phyloP scores from a whole-genome alignment of 2,329 filamentous ascomycete species.

The Juglanconis juglandina region DNA sequence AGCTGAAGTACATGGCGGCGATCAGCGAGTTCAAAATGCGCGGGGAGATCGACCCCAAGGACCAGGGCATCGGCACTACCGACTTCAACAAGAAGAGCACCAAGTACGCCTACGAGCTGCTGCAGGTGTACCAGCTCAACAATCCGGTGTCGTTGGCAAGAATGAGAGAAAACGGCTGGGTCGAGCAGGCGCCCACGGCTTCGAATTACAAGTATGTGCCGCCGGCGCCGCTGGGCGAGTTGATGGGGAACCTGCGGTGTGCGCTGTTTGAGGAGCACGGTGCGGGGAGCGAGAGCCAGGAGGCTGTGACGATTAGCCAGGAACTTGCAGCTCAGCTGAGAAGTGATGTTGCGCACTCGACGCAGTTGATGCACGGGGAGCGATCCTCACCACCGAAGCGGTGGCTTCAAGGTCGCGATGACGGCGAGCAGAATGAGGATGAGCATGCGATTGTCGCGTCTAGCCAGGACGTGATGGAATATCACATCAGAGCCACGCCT shows the following conservation, averaged over 20 bases:
- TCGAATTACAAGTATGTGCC: conserved; percentile 51
- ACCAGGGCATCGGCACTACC: conserved; percentile 44
- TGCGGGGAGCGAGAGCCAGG: conserved; percentile 21
- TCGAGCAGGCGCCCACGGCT: conserved; percentile 40
- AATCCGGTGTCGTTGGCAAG: conserved; percentile 51
- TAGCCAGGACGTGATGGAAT: not conserved
- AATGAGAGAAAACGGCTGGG: conserved; percentile 54
- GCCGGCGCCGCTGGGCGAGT: conserved; percentile 53
- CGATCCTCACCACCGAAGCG: conserved; percentile 2
- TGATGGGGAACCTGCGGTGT: conserved; percentile 56
- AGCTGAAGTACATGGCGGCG: conserved; percentile 58
- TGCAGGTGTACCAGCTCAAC: conserved; percentile 60
- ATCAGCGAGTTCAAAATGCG: conserved; percentile 45
- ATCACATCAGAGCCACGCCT: not conserved
- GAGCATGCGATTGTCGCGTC: not conserved
- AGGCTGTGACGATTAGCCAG: conserved; percentile 43
- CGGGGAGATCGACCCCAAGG: conserved; percentile 42
- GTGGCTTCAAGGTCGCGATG: not conserved
- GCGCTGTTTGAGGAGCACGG: conserved; percentile 41
- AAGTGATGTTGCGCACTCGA: conserved; percentile 37
- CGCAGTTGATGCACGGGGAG: conserved; percentile 18
- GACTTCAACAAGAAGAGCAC: conserved; percentile 46
- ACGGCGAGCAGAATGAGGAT: not conserved
- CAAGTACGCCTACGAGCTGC: conserved; percentile 50
- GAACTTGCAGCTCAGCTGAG: conserved; percentile 50